Percentiles rank a stretch among this genome's conserved stretches.
Conservation (phyloP, 768 basidiomycete species). For the Dentipellis sp. region DNA sequence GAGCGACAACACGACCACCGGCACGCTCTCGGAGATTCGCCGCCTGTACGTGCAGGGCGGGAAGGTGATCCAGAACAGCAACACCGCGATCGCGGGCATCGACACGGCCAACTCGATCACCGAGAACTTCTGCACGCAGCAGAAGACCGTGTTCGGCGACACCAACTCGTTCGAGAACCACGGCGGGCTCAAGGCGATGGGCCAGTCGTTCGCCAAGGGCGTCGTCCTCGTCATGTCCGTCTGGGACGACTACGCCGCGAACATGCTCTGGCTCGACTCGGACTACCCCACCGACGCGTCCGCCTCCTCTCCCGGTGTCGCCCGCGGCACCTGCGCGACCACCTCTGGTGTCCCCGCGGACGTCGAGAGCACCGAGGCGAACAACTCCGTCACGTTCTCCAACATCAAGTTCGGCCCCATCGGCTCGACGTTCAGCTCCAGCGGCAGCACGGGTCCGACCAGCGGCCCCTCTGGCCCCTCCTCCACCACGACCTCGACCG, state of each 20-base stretch:
- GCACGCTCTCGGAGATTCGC: slow-evolving; percentile 41
- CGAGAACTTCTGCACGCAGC: slow-evolving; percentile 32
- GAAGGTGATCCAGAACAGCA: slow-evolving; percentile 40
- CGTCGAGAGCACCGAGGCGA: slow-evolving; percentile 30
- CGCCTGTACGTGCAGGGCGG: slow-evolving; percentile 46
- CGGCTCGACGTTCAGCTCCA: slow-evolving; percentile 31
- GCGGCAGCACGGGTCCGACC: not conserved
- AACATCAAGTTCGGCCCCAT: slow-evolving; percentile 47
- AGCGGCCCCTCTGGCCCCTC: not conserved
- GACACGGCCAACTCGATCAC: slow-evolving; percentile 36
- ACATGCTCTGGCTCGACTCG: slow-evolving; percentile 53
- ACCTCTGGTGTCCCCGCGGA: slow-evolving; percentile 35
- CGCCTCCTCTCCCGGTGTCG: slow-evolving; percentile 30
- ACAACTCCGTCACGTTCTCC: slow-evolving; percentile 39
- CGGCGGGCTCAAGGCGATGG: slow-evolving; percentile 30
- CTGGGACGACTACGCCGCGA: slow-evolving; percentile 44
- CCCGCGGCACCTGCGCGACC: slow-evolving; percentile 42
- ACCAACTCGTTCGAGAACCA: slow-evolving; percentile 27
- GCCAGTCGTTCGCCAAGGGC: slow-evolving; percentile 27
- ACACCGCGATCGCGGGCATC: slow-evolving; percentile 34
- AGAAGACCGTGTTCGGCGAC: slow-evolving; percentile 37
- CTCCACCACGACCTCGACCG: not conserved
- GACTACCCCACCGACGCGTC: slow-evolving; percentile 29
- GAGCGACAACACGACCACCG: slow-evolving; percentile 31
- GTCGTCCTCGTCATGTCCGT: slow-evolving; percentile 40